Conservation (phyloP, 441 rosid species). For the Heliophila coronopifolia region DNA sequence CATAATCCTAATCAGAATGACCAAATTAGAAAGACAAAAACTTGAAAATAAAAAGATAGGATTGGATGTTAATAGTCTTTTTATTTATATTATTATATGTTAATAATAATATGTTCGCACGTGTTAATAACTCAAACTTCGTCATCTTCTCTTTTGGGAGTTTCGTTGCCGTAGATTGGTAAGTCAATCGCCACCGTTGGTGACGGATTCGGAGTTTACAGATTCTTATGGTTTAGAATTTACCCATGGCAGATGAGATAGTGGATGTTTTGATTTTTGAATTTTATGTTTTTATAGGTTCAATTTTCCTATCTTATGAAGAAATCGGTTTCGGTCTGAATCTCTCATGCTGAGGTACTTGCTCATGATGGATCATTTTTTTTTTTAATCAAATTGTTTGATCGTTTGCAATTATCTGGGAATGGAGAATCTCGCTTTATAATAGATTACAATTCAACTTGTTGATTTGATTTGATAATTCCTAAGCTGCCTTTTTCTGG, state of each 20-base stretch:
- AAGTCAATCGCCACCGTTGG: conserved; percentile 1
- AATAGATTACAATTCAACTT: background rate
- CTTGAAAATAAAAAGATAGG: no score
- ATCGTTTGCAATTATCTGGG: background rate
- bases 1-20: no score
- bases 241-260: background rate
- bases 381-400: background rate
- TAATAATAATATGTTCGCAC: no score
- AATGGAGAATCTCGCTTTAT: conserved; percentile 3
- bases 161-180: conserved; percentile 22
- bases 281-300: background rate
- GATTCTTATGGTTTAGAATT: conserved; percentile 3
- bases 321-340: background rate
- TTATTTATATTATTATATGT: no score
- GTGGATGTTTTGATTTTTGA: background rate
- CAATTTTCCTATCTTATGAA: background rate
- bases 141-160: no score
- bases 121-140: no score
- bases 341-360: conserved; percentile 28
- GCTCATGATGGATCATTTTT: background rate
- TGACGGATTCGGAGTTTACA: conserved; percentile 1
- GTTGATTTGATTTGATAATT: background rate
- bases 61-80: no score
- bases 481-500: background rate
- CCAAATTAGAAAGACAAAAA: no score